Conservation (phyloP, 192 early-diverging fungal species). For the Phycomyces nitens region DNA sequence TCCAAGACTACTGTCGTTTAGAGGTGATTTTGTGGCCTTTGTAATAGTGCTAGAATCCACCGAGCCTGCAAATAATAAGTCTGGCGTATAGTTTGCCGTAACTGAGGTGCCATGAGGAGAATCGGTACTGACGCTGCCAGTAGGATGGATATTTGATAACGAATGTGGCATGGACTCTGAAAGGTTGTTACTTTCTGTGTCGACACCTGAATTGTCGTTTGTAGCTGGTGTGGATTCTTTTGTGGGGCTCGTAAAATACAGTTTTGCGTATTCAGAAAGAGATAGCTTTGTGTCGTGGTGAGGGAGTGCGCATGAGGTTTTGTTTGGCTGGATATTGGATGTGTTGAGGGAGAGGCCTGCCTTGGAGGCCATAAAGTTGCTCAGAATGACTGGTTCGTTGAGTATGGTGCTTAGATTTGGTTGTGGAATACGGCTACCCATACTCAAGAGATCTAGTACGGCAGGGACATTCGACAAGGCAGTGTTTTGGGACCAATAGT, state of each 20-base stretch:
- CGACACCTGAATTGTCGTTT: too few species aligned
- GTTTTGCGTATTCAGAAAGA: not conserved
- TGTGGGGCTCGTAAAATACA: not conserved
- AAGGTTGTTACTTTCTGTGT: not conserved
- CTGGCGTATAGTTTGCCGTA: not conserved
- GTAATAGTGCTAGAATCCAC: not conserved
- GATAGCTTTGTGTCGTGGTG: not conserved
- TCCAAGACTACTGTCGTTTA: not conserved
- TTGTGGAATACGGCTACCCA: constrained; percentile 59
- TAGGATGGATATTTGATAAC: not conserved
- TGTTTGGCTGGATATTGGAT: not conserved
- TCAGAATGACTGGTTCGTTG: constrained; percentile 23
- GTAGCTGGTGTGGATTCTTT: not conserved
- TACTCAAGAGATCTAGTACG: not conserved
- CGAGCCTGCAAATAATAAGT: too few species aligned
- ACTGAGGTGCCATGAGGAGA: not conserved
- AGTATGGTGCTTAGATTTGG: constrained; percentile 83
- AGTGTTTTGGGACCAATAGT: not conserved
- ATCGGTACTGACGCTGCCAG: not conserved
- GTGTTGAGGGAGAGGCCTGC: not conserved
- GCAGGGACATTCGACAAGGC: not conserved
- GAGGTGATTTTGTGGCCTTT: not conserved
- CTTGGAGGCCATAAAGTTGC: not conserved
- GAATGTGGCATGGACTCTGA: not conserved
- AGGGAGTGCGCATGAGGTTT: not conserved